Evolutionary conservation across 176 grass and related monocot species (phyloP).

Genomic region (Carex scoparia): DNA sequence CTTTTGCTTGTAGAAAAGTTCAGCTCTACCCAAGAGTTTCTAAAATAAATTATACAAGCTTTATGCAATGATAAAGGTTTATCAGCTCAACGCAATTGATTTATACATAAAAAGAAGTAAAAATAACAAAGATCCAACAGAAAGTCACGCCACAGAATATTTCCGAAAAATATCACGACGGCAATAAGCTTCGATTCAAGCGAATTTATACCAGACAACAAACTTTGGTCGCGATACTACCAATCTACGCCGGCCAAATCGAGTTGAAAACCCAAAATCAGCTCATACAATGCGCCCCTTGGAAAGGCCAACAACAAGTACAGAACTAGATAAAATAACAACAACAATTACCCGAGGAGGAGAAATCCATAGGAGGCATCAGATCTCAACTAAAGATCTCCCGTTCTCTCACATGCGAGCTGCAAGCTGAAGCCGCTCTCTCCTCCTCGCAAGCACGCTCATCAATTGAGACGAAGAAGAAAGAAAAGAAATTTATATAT

Average conservation of each 20-base stretch:
- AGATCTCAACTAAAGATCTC: constrained; percentile 29
- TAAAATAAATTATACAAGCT: background rate
- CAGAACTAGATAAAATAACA: background rate
- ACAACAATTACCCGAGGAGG: constrained; percentile 4
- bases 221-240: background rate
- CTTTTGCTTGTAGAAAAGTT: background rate
- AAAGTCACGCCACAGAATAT: background rate
- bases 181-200: constrained; percentile 5
- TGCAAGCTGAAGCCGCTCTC: constrained; percentile 7
- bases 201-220: background rate
- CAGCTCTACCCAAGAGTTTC: background rate
- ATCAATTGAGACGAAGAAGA: constrained; percentile 12
- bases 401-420: constrained; percentile 28
- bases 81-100: background rate
- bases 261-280: background rate
- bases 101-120: background rate
- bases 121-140: constrained; percentile 2
- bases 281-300: background rate
- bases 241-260: background rate
- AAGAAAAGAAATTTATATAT: constrained; percentile 5
- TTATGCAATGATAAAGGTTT: background rate
- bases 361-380: constrained; percentile 16
- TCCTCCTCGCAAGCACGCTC: constrained; percentile 19
- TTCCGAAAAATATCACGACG: background rate
- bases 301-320: background rate